These are phyloP conservation scores for Calocybe gangraenosa DNA, from an alignment of 768 basidiomycete species.

Conservation along the genomic window DNA sequence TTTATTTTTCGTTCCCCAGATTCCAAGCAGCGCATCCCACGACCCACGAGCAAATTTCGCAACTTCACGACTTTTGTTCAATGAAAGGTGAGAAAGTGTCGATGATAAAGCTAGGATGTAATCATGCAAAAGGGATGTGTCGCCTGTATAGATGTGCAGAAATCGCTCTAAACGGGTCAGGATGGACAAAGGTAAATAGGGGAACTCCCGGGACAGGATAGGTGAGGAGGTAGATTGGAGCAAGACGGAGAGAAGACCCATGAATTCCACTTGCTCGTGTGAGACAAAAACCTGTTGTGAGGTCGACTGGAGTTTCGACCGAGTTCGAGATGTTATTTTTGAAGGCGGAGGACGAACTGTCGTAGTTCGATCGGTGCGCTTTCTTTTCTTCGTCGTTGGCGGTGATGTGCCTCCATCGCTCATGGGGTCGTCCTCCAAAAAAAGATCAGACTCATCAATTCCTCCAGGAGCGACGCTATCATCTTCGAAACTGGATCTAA, in stretches of 20 bases:
- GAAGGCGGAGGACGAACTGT: slow-evolving; percentile 17
- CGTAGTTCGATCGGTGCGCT: slow-evolving; percentile 20
- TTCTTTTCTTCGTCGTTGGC: slow-evolving; percentile 34
- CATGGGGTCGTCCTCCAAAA: slow-evolving; percentile 24
- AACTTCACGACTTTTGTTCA: slow-evolving; percentile 65
- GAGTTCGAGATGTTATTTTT: slow-evolving; percentile 18
- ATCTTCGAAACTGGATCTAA: slow-evolving; percentile 28
- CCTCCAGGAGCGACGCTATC: slow-evolving; percentile 25
- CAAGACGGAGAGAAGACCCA: slow-evolving; percentile 57
- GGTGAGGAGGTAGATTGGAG: slow-evolving; percentile 57
- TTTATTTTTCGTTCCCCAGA: slow-evolving; percentile 82
- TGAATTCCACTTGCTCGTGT: slow-evolving; percentile 69
- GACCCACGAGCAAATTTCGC: slow-evolving; percentile 54
- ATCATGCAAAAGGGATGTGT: slow-evolving; percentile 77
- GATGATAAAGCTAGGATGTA: slow-evolving; percentile 67
- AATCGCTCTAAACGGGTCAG: slow-evolving; percentile 51
- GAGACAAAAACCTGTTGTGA: slow-evolving; percentile 28
- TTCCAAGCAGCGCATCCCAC: slow-evolving; percentile 59
- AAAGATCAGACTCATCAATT: slow-evolving; percentile 31
- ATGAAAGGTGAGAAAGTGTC: slow-evolving; percentile 67
- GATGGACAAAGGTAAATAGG: slow-evolving; percentile 44
- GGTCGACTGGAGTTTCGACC: slow-evolving; percentile 13
- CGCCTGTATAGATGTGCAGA: slow-evolving; percentile 59
- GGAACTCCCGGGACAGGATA: slow-evolving; percentile 39
- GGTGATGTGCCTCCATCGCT: slow-evolving; percentile 22